Evolutionary conservation across 2,329 filamentous ascomycete genomes (phyloP), one percentile per base, ranked within the genome.

Genomic region (Fusarium albosuccineum): DNA sequence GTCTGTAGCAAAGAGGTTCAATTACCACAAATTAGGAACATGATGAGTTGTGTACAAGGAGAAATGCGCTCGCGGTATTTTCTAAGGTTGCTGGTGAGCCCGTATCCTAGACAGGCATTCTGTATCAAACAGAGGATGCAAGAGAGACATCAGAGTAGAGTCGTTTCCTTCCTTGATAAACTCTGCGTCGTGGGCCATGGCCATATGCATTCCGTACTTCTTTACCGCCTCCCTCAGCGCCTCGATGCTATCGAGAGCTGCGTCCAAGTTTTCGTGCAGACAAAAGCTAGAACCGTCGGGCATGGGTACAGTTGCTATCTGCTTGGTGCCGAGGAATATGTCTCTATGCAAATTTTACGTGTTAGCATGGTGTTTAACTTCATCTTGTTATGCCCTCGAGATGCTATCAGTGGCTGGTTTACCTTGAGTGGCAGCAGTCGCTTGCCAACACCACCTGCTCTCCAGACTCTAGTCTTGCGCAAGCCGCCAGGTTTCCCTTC

Each of bases 381-480:
- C 22, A 22, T 22, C 22, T 22, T 22, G 22, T 4, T 4, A 22
- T 5, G 22, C 3, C 5, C 22, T 22, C 22, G 4, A 22, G 22
- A 5, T 22, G 22, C 22, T 27, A 13, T 16, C 6, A 9, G n/a
- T 16, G 6, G 16, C 39, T 33, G 5, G n/a, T 22, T 14, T 14
- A 62, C 59, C 42, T 62, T 5, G 60, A 59, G 36, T 62, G 60
- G 16, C 60, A 62, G n/a, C 60, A 62, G 16, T 62, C 60, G 10
- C 60, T 59, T 5, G 49, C 55, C 13, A 62, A 16, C 2, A 62
- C 6, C 1, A 59, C 39, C 22, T 50, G 22, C 3, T 62, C 49
- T 6, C 50, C 54, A 9, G 49, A 51, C 22, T 33, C 10, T 14
- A 59, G 14, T 5, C 60, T 30, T 7, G 16, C 55, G 17, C 16